These are phyloP conservation scores for Trichoderma sp. DNA, from an alignment of 2,329 filamentous ascomycete species.

Conservation along the genomic window DNA sequence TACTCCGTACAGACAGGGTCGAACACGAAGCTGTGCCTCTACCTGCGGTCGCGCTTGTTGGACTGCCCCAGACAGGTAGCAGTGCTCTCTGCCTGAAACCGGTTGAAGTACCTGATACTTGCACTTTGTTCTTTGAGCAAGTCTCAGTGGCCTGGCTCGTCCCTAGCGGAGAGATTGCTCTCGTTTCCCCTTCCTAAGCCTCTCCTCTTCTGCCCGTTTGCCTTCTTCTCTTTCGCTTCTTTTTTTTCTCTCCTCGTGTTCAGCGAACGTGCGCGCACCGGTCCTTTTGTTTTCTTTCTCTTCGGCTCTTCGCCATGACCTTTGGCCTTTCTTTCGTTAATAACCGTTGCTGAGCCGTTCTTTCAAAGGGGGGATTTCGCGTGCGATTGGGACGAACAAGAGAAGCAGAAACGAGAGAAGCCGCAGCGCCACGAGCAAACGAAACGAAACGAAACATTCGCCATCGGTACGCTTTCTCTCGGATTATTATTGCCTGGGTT, in stretches of 20 bases:
- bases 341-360: constrained; percentile 28
- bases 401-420: constrained; percentile 10
- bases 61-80: neutral
- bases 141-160: constrained; percentile 23
- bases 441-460: constrained; percentile 27
- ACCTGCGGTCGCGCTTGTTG: too few species aligned
- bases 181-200: constrained; percentile 20
- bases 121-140: neutral
- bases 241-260: constrained; percentile 10
- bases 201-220: constrained; percentile 9
- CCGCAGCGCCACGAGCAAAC: constrained; percentile 20
- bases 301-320: constrained; percentile 31
- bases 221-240: neutral
- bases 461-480: neutral
- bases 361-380: constrained; percentile 5
- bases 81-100: neutral
- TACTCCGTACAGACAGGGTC: neutral
- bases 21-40: neutral
- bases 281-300: constrained; percentile 15
- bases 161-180: constrained; percentile 25
- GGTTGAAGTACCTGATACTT: constrained; percentile 2
- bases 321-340: constrained; percentile 22
- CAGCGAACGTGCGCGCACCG: constrained; percentile 21
- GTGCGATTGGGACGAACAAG: neutral
- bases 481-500: neutral